A percentile compares a stretch with the other conserved stretches of the same genome.
These are phyloP conservation scores for Globisporangium takayamanum DNA, from an alignment of 352 stramenopile species.

Conservation along the genomic window DNA sequence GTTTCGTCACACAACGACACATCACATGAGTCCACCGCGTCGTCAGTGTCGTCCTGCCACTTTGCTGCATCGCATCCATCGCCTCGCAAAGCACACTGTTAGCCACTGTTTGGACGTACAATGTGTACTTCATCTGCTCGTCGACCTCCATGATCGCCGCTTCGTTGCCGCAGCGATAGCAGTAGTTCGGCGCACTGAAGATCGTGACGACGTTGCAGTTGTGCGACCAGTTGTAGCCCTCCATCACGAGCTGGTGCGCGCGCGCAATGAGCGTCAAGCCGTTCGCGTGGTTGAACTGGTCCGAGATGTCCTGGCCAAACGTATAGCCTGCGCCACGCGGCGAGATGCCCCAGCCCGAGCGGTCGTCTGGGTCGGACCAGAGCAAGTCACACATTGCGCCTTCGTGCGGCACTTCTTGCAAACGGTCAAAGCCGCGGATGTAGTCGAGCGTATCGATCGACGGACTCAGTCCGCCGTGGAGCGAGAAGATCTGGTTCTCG, in stretches of 20 bases:
- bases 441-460: conserved; percentile 92
- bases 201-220: conserved; percentile 97
- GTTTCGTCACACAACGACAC: conserved; percentile 7
- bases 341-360: conserved; percentile 93
- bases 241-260: conserved; percentile 93
- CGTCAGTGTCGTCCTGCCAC: neutral
- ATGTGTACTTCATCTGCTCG: conserved; percentile 94
- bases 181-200: conserved; percentile 99
- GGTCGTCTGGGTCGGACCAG: conserved; percentile 95
- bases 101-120: conserved; percentile 49
- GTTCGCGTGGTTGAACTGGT: conserved; percentile 94
- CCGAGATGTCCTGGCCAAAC: conserved; percentile 90
- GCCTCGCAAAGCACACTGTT: no score
- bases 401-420: conserved; percentile 96
- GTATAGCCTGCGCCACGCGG: conserved; percentile 90
- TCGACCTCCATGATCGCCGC: conserved; percentile 97
- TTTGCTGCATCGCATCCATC: neutral
- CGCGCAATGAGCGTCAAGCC: conserved; percentile 88
- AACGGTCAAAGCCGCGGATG: conserved; percentile 90
- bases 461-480: conserved; percentile 86
- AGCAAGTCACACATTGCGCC: conserved; percentile 98
- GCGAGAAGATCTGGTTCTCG: conserved; percentile 89
- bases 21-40: neutral
- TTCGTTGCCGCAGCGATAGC: conserved; percentile 98
- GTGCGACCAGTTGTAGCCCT: conserved; percentile 93